Evolutionary conservation across 805 yeast genomes (phyloP).

Genomic region (Nakazawaea sp.): DNA sequence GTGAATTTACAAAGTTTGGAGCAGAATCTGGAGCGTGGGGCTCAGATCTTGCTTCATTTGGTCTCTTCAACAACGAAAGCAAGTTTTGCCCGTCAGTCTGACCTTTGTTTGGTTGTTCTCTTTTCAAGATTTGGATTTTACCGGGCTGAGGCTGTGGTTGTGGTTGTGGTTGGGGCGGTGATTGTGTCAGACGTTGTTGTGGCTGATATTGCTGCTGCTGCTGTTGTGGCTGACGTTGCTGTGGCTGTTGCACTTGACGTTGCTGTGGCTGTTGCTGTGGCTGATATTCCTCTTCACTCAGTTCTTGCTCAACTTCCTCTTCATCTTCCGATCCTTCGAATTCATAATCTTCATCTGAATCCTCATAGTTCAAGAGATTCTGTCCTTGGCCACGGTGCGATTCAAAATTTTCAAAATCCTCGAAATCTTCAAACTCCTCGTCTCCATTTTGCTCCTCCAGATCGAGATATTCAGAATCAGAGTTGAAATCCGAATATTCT

Average conservation of each 20-base stretch:
- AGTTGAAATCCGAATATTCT: too few relatives aligned
- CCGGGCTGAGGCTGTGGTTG: too few relatives aligned
- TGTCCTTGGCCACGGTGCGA: neutral
- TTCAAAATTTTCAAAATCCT: slow-evolving; percentile 6
- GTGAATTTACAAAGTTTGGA: too few relatives aligned
- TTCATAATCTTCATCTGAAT: slow-evolving; percentile 8
- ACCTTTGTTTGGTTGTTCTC: neutral
- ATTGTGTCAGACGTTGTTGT: neutral
- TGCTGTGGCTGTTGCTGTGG: too few relatives aligned
- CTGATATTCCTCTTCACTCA: too few relatives aligned
- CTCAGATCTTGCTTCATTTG: neutral
- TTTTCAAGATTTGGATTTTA: slow-evolving; percentile 7
- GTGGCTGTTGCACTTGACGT: too few relatives aligned
- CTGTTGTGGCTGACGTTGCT: too few relatives aligned
- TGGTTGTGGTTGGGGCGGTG: neutral
- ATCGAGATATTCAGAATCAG: neutral
- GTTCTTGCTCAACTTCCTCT: neutral
- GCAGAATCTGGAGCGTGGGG: neutral
- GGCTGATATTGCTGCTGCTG: too few relatives aligned
- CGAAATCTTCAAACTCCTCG: slow-evolving; percentile 9
- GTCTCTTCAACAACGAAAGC: slow-evolving; percentile 1
- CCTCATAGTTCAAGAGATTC: slow-evolving; percentile 1
- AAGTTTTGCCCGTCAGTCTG: neutral
- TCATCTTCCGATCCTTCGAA: neutral
- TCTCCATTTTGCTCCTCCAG: neutral